Evolutionary conservation across 352 stramenopile species (phyloP), one percentile per base, ranked within the genome.

Genomic region (Globisporangium lucens): DNA sequence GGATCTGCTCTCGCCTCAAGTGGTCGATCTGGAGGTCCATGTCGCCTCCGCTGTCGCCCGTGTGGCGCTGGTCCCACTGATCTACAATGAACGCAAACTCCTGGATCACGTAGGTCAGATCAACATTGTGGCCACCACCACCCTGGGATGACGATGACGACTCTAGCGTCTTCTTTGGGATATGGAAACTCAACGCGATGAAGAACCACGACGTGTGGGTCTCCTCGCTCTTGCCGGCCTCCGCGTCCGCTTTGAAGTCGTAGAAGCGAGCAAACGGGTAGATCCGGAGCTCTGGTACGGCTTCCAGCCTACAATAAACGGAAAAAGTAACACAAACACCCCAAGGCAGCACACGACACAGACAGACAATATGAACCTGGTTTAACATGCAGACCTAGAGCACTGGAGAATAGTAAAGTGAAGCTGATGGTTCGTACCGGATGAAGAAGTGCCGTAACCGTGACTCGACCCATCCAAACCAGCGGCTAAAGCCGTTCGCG

Each of bases 391-490:
- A 24, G 22, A 20, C 3, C 22, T 6, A n/a, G 41, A 49, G 15
- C 15, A n/a, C 41, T 17, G 33, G 20, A 24, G 0, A 24, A 24
- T 24, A 24, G 24, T 24, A 24, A 24, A 24, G 24, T 24, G 24
- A 24, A 24, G 24, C 24, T 24, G 24, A 24, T 24, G 24, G 24
- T 38, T 58, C 74, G 49, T 74, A 95, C 85, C 83, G 73, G 57
- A 93, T 72, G 51, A 97, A 86, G 22, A 97, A 76, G 53, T 91
- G 82, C 6, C 89, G 82, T 43, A 97, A 70, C 10, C 88, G 80
- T 12, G 89, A 97, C 65, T 96, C 89, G 46, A 95, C 83, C 89
- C 89, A 97, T 13, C 87, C 84, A 73, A 97, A 94, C 88, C 87
- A 94, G 56, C 71, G 69, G 10, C 78, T 82, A 56, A 94, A 95